Base-by-base conservation (phyloP, 805 yeast genomes). In the Blastobotrys americana region DNA sequence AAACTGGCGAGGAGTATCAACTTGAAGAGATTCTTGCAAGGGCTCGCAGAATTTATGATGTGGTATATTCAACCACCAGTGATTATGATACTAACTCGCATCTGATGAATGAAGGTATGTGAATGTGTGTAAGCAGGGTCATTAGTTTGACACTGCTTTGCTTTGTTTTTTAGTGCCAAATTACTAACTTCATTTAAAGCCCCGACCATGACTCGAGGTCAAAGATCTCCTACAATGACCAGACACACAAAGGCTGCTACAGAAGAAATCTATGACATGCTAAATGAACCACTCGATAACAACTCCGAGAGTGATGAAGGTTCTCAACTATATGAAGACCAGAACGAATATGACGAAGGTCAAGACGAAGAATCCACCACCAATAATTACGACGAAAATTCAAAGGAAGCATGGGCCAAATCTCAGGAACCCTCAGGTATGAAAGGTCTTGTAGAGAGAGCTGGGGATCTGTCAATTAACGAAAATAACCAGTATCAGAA, bases 151-250 rank as follows among this genome's bases (percentile, higher is more conserved):
- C n/a, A n/a, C n/a, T n/a, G n/a, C n/a, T n/a, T n/a, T n/a, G n/a
- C n/a, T n/a, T 39, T 27, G 5, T 31, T 13, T 17, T 16, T 28
- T 13, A 4, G 18, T n/a, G 4, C 16, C 45, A 17, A 18, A 25
- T 4, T 16, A 13, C 10, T 25, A 13, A 23, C 37, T 39, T n/a
- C n/a, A n/a, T n/a, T n/a, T n/a, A n/a, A n/a, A 5, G 40, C 28
- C 13, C 37, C 39, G 20, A 48, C 48, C 21, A 56, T 60, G 23
- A 20, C 20, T 9, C 17, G 39, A 15, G 47, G 37, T 16, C 50
- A 47, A 13, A n/a, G 47, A 10, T 82, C 94, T 0, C 95, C 94
- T 0, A 87, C 96, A 0, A 73, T 83, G 51, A 88, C 96, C 0
- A 65, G 81, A 56, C 82, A 74, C 57, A 82, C 95, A 0, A 77